Conservation (phyloP, 2,329 filamentous ascomycete species). For the Fusarium lyarnte region DNA sequence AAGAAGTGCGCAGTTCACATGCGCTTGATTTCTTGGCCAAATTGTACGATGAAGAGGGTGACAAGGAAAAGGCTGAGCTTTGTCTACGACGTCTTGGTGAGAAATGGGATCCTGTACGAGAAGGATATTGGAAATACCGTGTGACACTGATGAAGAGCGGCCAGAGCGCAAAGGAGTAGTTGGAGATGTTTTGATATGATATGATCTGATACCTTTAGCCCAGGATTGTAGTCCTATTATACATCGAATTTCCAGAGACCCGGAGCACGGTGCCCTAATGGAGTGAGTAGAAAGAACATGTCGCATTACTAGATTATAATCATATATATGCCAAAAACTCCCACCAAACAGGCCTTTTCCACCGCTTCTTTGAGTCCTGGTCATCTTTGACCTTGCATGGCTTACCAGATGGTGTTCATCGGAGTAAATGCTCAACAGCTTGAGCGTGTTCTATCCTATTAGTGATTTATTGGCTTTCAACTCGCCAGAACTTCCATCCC, state of each 20-base stretch:
- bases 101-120: slow-evolving; percentile 90
- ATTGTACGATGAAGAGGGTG: slow-evolving; percentile 66
- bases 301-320: slow-evolving; percentile 43
- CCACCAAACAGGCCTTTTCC: slow-evolving; percentile 30
- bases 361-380: slow-evolving; percentile 21
- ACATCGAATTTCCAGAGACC: background rate
- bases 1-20: slow-evolving; percentile 69
- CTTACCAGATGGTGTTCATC: slow-evolving; percentile 37
- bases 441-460: background rate
- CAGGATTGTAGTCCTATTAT: background rate
- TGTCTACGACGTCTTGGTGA: slow-evolving; percentile 79
- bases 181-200: background rate
- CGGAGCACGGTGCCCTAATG: background rate
- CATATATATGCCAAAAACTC: slow-evolving; percentile 39
- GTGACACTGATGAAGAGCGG: slow-evolving; percentile 41
- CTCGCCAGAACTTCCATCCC: slow-evolving; percentile 89
- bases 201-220: background rate
- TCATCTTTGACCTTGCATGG: slow-evolving; percentile 40
- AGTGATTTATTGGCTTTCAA: slow-evolving; percentile 56
- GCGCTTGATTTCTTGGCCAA: slow-evolving; percentile 79
- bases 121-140: slow-evolving; percentile 87
- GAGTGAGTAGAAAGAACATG: slow-evolving; percentile 26
- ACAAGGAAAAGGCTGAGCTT: slow-evolving; percentile 69
- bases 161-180: slow-evolving; percentile 12
- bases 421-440: slow-evolving; percentile 12